A percentile compares a stretch with the other conserved stretches of the same genome.
Conservation (phyloP, 2,329 filamentous ascomycete species). For the Aspergillus sp. region DNA sequence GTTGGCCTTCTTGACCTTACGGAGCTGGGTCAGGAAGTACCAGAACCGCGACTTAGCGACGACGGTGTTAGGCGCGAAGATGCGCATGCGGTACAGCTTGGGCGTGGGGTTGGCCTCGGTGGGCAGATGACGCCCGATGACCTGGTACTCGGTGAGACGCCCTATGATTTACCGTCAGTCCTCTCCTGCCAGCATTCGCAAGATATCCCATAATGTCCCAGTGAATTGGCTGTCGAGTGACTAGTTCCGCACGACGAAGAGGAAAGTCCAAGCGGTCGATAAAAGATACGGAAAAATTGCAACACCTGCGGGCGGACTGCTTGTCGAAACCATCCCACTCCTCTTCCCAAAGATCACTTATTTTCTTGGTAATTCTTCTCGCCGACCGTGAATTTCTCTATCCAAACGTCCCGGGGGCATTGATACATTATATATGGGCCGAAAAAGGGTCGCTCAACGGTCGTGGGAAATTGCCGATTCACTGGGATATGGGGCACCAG, state of each 20-base stretch:
- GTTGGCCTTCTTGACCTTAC: constrained; percentile 99
- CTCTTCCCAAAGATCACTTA: constrained; percentile 1
- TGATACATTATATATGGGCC: constrained; percentile 8
- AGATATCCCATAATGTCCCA: neutral
- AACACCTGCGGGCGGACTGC: constrained; percentile 11
- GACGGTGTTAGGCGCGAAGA: constrained; percentile 96
- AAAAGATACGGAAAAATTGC: neutral
- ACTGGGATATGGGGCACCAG: constrained; percentile 26
- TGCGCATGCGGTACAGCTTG: constrained; percentile 99
- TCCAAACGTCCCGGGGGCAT: neutral
- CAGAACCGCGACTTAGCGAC: constrained; percentile 99
- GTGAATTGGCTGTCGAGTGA: constrained; percentile 13
- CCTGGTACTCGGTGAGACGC: constrained; percentile 99
- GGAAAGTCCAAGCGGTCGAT: constrained; percentile 5
- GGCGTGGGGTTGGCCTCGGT: constrained; percentile 95
- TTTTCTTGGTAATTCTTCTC: neutral
- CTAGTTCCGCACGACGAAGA: constrained; percentile 17
- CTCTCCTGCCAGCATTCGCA: constrained; percentile 15
- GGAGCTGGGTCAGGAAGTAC: constrained; percentile 99
- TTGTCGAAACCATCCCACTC: constrained; percentile 4
- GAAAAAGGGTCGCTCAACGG: constrained; percentile 23
- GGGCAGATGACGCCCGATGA: constrained; percentile 99
- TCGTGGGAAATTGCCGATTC: constrained; percentile 30
- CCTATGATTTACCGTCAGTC: constrained; percentile 56
- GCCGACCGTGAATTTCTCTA: neutral